Evolutionary conservation across 2,329 filamentous ascomycete genomes (phyloP).

Genomic region (Pseudopithomyces maydicus): DNA sequence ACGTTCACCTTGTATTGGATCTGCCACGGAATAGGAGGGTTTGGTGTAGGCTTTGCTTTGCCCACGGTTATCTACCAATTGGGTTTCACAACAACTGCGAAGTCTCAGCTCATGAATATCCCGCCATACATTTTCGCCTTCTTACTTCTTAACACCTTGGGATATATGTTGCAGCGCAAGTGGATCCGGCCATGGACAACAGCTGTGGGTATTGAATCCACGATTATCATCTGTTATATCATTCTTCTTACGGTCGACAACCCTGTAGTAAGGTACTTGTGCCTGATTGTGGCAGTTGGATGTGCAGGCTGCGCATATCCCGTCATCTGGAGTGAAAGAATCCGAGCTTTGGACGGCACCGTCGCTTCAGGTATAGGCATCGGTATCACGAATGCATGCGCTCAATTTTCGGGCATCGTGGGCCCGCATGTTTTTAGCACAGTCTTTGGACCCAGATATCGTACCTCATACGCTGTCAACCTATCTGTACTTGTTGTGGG

Average conservation of each 20-base stretch:
- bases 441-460: conserved; percentile 24
- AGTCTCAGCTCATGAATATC: conserved; percentile 26
- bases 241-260: conserved; percentile 22
- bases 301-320: conserved; percentile 26
- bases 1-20: conserved; percentile 27
- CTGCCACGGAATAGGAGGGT: conserved; percentile 26
- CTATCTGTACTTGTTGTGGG: conserved; percentile 23
- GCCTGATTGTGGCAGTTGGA: conserved; percentile 20
- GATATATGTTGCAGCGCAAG: conserved; percentile 23
- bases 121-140: conserved; percentile 24
- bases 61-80: conserved; percentile 27
- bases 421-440: conserved; percentile 26
- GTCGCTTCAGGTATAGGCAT: conserved; percentile 26
- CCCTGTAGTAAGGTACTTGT: conserved; percentile 22
- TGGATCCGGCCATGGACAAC: conserved; percentile 25
- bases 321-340: conserved; percentile 25
- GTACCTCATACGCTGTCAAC: conserved; percentile 22
- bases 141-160: conserved; percentile 21
- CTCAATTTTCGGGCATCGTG: conserved; percentile 25
- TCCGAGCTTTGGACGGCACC: conserved; percentile 23
- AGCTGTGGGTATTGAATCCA: conserved; percentile 21
- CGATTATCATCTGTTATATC: conserved; percentile 23
- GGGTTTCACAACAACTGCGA: conserved; percentile 26
- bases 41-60: conserved; percentile 20
- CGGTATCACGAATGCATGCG: conserved; percentile 25